Percentiles rank a stretch among this genome's conserved stretches.
These are phyloP conservation scores for Amphirosellinia nigrospora DNA, from an alignment of 495 filamentous ascomycete genomes.

Conservation along the genomic window DNA sequence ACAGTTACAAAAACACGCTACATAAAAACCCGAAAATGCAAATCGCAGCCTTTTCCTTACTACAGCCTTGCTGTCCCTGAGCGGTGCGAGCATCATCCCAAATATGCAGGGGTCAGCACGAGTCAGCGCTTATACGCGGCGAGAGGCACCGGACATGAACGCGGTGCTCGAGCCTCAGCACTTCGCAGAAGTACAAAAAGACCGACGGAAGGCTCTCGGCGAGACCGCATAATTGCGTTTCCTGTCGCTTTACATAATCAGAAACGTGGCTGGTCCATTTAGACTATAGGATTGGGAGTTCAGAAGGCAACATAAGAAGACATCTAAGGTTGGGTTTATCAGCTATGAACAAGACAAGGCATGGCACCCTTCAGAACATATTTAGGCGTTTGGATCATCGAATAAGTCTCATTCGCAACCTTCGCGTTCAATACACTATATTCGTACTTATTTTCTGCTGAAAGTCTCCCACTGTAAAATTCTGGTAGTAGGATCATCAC, in stretches of 20 bases:
- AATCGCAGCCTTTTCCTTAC: background rate
- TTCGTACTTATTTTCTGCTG: background rate
- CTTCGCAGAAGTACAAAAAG: slow-evolving; percentile 4
- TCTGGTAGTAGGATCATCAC: background rate
- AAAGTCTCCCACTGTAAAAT: slow-evolving; percentile 9
- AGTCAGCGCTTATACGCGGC: background rate
- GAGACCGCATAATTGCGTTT: background rate
- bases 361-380: background rate
- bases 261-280: slow-evolving; percentile 3
- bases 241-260: background rate
- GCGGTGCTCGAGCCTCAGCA: slow-evolving; percentile 8
- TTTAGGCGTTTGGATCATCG: background rate
- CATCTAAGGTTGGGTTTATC: too few species aligned
- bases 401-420: background rate
- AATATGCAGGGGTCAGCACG: background rate
- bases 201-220: slow-evolving; percentile 16
- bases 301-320: background rate
- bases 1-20: background rate
- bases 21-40: slow-evolving; percentile 22
- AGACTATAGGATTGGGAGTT: background rate
- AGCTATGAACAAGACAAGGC: background rate
- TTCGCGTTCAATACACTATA: background rate
- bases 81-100: slow-evolving; percentile 21
- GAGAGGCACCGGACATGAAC: background rate
- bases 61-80: background rate